Evolutionary conservation across 2,329 filamentous ascomycete species (phyloP).

Genomic region (Penicillium sp.): DNA sequence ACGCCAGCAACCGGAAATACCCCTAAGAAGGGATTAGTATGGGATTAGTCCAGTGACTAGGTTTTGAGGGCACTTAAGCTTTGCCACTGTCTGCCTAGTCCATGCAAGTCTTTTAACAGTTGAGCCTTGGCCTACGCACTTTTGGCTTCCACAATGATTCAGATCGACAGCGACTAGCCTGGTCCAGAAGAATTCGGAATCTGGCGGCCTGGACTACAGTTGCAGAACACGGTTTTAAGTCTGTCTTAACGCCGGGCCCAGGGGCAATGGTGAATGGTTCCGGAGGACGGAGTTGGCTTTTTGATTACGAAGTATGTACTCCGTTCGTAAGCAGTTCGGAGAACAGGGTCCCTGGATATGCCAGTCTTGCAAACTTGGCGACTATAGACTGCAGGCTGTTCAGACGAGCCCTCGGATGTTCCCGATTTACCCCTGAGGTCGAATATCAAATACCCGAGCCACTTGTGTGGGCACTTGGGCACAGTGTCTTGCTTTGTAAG

Average conservation of each 20-base stretch:
- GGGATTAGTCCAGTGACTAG: background rate
- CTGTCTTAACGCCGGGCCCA: no score
- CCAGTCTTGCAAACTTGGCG: no score
- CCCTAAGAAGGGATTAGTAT: background rate
- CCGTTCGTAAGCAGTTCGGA: no score
- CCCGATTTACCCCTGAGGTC: conserved; percentile 2
- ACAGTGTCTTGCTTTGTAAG: background rate
- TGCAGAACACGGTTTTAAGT: no score
- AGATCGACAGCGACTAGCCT: background rate
- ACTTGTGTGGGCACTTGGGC: background rate
- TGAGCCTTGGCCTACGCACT: background rate
- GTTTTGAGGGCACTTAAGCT: background rate
- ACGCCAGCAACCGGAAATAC: background rate
- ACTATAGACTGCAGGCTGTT: no score
- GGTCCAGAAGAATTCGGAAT: background rate
- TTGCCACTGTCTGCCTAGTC: background rate
- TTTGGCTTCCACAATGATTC: background rate
- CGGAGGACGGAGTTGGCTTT: no score
- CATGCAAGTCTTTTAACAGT: background rate
- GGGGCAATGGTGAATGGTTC: no score
- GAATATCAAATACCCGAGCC: background rate
- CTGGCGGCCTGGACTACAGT: no score
- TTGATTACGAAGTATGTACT: no score
- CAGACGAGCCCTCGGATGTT: background rate
- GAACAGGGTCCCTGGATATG: no score